phyloP scores from a whole-genome alignment of 2,329 filamentous ascomycete species.

The Xylaria digitata region DNA sequence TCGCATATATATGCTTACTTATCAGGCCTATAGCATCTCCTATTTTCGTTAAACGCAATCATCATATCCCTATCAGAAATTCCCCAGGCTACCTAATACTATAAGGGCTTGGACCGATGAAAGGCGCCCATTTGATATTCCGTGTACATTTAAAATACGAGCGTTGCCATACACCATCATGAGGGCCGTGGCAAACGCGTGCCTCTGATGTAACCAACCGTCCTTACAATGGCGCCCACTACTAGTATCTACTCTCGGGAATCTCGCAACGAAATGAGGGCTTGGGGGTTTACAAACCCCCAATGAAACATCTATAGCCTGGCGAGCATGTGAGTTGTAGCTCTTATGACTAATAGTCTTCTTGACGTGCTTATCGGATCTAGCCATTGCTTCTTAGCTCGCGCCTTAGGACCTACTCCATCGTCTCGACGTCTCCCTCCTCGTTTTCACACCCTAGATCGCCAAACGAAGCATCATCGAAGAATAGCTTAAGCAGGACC shows the following conservation, averaged over 20 bases:
- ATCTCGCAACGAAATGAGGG: background rate
- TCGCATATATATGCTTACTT: background rate
- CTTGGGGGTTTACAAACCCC: background rate
- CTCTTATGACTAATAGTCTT: constrained; percentile 65
- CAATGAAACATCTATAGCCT: background rate
- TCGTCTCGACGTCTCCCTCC: constrained; percentile 47
- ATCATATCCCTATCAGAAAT: background rate
- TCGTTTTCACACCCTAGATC: constrained; percentile 54
- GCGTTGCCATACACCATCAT: background rate
- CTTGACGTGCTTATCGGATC: constrained; percentile 59
- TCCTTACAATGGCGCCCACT: background rate
- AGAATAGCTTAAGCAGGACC: constrained; percentile 67
- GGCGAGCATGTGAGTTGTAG: constrained; percentile 49
- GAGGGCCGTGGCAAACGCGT: background rate
- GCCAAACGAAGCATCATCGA: constrained; percentile 62
- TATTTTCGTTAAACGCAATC: background rate
- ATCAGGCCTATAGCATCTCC: background rate
- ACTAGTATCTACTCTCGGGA: background rate
- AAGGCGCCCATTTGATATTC: no score
- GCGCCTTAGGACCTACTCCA: constrained; percentile 52
- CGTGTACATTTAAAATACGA: background rate
- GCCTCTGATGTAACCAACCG: background rate
- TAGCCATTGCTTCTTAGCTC: constrained; percentile 54
- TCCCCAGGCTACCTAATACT: background rate
- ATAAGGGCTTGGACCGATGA: background rate